A percentile compares a stretch with the other conserved stretches of the same genome.
Evolutionary conservation across 1,284 basidiomycete genomes (phyloP).

Genomic region (Moesziomyces sp.): DNA sequence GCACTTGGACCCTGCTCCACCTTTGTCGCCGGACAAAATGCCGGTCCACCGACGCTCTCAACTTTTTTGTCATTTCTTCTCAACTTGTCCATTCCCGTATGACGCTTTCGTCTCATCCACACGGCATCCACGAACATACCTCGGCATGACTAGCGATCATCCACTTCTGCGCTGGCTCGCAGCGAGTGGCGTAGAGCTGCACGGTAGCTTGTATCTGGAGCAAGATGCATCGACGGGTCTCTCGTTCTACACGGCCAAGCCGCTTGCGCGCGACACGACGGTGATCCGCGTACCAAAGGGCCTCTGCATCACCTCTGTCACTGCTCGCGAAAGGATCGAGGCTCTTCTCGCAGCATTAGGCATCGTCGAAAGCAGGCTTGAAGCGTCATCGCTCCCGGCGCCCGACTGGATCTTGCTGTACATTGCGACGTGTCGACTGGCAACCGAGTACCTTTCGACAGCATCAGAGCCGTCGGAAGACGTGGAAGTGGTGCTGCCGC

Average conservation of each 20-base stretch:
- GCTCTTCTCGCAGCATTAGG: not conserved
- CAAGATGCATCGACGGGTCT: constrained; percentile 26
- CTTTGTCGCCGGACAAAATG: not conserved
- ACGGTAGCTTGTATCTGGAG: constrained; percentile 16
- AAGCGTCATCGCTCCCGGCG: constrained; percentile 1
- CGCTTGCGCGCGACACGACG: constrained; percentile 15
- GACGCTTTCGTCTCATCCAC: no score
- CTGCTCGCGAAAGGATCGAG: constrained; percentile 6
- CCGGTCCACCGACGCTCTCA: not conserved
- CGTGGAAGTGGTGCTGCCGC: constrained; percentile 5
- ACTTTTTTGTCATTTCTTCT: constrained; percentile 1
- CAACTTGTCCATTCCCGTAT: not conserved
- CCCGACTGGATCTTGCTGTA: constrained; percentile 46
- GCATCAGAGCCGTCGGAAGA: not conserved
- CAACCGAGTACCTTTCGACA: not conserved
- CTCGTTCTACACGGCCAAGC: constrained; percentile 24
- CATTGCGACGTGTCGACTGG: constrained; percentile 19
- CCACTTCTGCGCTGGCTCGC: constrained; percentile 20
- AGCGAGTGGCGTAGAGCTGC: constrained; percentile 20
- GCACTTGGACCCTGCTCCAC: no score
- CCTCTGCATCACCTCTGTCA: constrained; percentile 32
- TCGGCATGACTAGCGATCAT: constrained; percentile 1
- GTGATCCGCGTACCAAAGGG: constrained; percentile 23
- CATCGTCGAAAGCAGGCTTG: not conserved
- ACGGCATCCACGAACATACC: no score